phyloP scores from a whole-genome alignment of 805 yeast species.

The Torulaspora gathmanii region DNA sequence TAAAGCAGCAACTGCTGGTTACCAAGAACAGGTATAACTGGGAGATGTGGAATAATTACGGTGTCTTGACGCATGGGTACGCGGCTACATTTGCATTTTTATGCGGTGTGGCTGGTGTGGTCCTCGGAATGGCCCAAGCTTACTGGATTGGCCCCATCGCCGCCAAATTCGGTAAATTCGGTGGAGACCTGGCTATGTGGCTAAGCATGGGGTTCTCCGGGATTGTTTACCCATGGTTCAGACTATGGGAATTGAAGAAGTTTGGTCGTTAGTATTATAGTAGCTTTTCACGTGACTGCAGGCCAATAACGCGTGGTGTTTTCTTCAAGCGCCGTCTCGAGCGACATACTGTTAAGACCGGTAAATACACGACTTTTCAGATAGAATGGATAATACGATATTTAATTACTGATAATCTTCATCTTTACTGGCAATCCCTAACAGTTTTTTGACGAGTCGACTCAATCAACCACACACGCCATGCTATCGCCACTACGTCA shows the following conservation, averaged over 20 bases:
- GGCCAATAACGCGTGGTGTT: slow-evolving; percentile 7
- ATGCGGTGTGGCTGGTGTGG: slow-evolving; percentile 75
- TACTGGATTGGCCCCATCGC: slow-evolving; percentile 81
- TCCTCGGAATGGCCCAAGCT: slow-evolving; percentile 82
- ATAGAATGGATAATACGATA: not conserved
- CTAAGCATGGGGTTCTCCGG: slow-evolving; percentile 68
- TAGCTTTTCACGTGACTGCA: slow-evolving; percentile 5
- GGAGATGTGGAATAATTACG: slow-evolving; percentile 63
- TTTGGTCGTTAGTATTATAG: slow-evolving; percentile 41
- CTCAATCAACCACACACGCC: not conserved
- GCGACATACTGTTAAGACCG: slow-evolving; percentile 9
- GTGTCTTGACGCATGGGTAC: slow-evolving; percentile 58
- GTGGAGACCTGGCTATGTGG: slow-evolving; percentile 84
- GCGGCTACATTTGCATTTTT: slow-evolving; percentile 67
- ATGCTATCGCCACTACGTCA: slow-evolving; percentile 39
- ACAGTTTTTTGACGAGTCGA: not conserved
- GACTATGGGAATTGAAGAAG: slow-evolving; percentile 59
- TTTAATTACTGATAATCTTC: not conserved
- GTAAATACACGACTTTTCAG: slow-evolving; percentile 1
- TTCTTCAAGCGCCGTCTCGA: slow-evolving; percentile 5
- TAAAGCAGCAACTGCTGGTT: slow-evolving; percentile 18
- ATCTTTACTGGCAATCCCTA: not conserved
- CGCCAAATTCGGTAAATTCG: slow-evolving; percentile 52
- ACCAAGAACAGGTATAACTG: slow-evolving; percentile 57
- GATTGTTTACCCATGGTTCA: slow-evolving; percentile 54